phyloP scores from a whole-genome alignment of 176 grass and related monocot species.

The Bonia amplexicaulis region DNA sequence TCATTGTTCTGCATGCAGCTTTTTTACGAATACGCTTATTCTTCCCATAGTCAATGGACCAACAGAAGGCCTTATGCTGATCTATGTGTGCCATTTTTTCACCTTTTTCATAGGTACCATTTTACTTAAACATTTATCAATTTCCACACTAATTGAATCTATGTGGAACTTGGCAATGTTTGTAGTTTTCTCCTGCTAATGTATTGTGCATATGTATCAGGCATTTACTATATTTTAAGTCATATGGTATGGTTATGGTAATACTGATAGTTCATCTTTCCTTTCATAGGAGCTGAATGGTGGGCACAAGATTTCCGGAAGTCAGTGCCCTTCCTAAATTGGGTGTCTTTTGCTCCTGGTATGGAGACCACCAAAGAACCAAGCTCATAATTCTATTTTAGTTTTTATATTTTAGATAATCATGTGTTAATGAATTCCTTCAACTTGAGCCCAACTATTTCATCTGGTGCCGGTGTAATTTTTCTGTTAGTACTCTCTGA shows the following conservation, averaged over 20 bases:
- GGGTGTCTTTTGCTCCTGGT: conserved; percentile 86
- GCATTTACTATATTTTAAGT: not conserved
- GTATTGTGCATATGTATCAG: not conserved
- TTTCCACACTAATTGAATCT: not conserved
- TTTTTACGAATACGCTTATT: conserved; percentile 95
- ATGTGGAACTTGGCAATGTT: not conserved
- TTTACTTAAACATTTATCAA: not conserved
- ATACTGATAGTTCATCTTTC: conserved; percentile 26
- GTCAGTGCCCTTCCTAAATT: conserved; percentile 74
- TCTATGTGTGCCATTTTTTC: conserved; percentile 83
- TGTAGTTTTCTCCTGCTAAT: not conserved
- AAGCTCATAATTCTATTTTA: conserved; percentile 13
- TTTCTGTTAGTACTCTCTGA: not conserved
- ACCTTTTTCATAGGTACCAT: conserved; percentile 82
- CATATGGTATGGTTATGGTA: not conserved
- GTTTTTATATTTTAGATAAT: not conserved
- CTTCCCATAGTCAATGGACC: conserved; percentile 94
- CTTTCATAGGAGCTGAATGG: conserved; percentile 83
- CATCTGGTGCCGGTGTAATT: not conserved
- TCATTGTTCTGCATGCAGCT: conserved; percentile 44
- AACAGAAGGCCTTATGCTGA: conserved; percentile 98
- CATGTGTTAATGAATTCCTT: not conserved
- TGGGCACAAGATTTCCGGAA: conserved; percentile 92
- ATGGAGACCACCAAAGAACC: conserved; percentile 21
- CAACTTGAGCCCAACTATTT: not conserved